A percentile compares a stretch with the other conserved stretches of the same genome.
Evolutionary conservation across 108 stramenopile genomes (phyloP).

Genomic region (Cyclostephanos tholiformis): DNA sequence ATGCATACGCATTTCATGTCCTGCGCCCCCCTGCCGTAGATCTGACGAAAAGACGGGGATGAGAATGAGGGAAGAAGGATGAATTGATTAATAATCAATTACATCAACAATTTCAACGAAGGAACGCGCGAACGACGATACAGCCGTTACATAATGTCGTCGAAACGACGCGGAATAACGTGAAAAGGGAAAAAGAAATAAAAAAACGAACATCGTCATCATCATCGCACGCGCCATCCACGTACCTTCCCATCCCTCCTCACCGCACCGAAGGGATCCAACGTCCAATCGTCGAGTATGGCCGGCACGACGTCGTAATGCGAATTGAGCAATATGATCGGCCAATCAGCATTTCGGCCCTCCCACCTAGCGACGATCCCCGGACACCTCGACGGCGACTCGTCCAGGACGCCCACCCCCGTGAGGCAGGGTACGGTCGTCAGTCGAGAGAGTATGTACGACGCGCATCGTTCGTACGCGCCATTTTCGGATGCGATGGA

Average conservation of each 20-base stretch:
- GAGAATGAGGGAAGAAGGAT: not conserved
- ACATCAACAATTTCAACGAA: no score
- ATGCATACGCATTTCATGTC: constrained; percentile 98
- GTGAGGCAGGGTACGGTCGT: constrained; percentile 33
- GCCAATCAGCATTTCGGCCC: constrained; percentile 76
- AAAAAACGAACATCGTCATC: not conserved
- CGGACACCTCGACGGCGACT: constrained; percentile 75
- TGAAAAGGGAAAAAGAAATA: not conserved
- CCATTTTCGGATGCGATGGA: constrained; percentile 73
- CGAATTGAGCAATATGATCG: constrained; percentile 87
- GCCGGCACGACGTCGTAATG: constrained; percentile 98
- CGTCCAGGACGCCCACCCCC: constrained; percentile 40
- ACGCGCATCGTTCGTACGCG: constrained; percentile 76
- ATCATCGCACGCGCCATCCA: no score
- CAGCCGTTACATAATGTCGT: no score
- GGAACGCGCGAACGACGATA: no score
- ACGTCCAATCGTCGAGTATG: constrained; percentile 64
- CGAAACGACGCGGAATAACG: not conserved
- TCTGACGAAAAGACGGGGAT: not conserved
- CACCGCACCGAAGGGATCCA: constrained; percentile 82
- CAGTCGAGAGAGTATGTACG: constrained; percentile 60
- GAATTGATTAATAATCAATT: no score
- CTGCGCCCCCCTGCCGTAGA: constrained; percentile 94
- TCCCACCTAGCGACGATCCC: constrained; percentile 88
- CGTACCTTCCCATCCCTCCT: constrained; percentile 70